phyloP scores from a whole-genome alignment of 306 rosid genomes.

The Citrullus colocynthis region DNA sequence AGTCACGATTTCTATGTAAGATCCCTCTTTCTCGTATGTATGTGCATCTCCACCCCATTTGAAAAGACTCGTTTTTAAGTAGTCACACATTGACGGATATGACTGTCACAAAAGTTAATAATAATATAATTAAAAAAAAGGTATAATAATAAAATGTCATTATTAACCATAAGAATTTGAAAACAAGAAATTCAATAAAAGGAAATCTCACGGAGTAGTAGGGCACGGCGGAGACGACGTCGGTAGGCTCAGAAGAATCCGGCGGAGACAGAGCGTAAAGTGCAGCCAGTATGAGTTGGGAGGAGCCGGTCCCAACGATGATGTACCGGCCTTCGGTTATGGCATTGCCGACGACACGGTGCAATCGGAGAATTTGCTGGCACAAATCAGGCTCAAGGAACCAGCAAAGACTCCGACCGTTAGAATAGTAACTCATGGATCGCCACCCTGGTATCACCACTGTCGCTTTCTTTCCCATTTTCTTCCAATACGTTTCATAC shows the following conservation, averaged over 20 bases:
- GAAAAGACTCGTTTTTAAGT: conserved; percentile 62
- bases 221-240: conserved; percentile 59
- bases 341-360: conserved; percentile 63
- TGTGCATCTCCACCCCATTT: conserved; percentile 74
- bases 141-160: too few relatives aligned
- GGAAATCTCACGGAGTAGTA: conserved; percentile 54
- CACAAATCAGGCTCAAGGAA: conserved; percentile 58
- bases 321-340: conserved; percentile 48
- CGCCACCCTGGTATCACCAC: conserved; percentile 64
- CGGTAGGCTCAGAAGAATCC: conserved; percentile 33
- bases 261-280: conserved; percentile 56
- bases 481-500: conserved; percentile 57
- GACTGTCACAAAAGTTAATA: neutral
- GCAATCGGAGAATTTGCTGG: conserved; percentile 50
- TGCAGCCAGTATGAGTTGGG: conserved; percentile 74
- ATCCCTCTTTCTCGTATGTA: conserved; percentile 28
- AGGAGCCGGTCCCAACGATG: conserved; percentile 91
- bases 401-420: conserved; percentile 50
- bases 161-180: neutral
- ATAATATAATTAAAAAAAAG: too few relatives aligned
- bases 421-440: conserved; percentile 63
- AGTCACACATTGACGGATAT: conserved; percentile 55
- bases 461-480: conserved; percentile 49
- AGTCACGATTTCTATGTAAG: conserved; percentile 75
- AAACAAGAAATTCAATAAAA: neutral